Base-by-base conservation (phyloP, 352 stramenopile species). In the Pythium dissimile region DNA sequence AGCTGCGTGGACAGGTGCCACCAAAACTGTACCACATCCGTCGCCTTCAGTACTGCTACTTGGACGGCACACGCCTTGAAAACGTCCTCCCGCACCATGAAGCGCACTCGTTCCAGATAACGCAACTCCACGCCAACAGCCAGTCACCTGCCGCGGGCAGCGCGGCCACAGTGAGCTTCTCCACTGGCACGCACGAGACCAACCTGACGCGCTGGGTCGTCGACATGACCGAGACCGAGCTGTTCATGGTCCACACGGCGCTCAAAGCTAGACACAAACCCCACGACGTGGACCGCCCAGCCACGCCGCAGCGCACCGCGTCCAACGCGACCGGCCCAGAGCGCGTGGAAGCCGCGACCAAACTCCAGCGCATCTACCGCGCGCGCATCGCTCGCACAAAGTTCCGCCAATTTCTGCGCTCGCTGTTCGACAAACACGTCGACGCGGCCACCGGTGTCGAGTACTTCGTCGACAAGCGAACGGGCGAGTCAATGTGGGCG, bases 321-420 rank as follows among this genome's bases (percentile, higher is more conserved):
- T 62, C 56, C 16, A 90, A 90, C 31, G 80, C 80, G 9, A 88
- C 80, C 0, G 80, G 80, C 11, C 75, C 80, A 0, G 80, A 90
- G 58, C 80, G 80, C 7, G 69, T 72, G 2, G 70, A 67, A 1
- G 77, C 80, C 0, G 80, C 72, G n/a, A 80, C 59, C 21, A 87
- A 84, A 23, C 64, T 90, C 24, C 80, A 90, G 42, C 77, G 77
- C 10, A 87, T 87, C 37, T 90, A 88, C 45, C 75, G 80, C 39
- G 77, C 77, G 13, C 68, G 78, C 10, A 83, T 90, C 26, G 77
- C 72, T 37, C 73, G 77, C 32, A 72, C 74, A 21, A 87, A 87
- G 44, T 86, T 88, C 51, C 74, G 69, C 16, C 32, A 44, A 7
- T 80, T 86, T 26, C 63, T 90, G 12, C 67, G 66, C 23, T 84